Evolutionary conservation across 352 stramenopile genomes (phyloP).

Genomic region (Nothophytophthora sp.): DNA sequence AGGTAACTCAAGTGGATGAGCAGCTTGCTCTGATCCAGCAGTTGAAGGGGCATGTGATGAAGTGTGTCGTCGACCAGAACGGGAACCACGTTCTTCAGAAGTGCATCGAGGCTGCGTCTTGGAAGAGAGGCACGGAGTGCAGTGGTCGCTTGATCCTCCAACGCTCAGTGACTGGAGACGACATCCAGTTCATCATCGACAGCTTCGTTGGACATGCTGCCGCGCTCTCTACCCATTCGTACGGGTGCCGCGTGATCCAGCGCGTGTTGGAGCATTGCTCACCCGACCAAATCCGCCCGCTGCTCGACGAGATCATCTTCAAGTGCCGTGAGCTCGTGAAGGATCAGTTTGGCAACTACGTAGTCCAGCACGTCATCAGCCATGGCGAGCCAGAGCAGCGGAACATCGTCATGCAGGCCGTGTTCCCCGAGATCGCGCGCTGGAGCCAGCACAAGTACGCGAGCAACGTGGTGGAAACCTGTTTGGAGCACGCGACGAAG

Average conservation of each 20-base stretch:
- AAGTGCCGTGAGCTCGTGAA: slow-evolving; percentile 87
- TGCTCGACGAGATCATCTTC: slow-evolving; percentile 94
- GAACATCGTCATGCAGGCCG: slow-evolving; percentile 79
- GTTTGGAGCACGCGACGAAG: slow-evolving; percentile 87
- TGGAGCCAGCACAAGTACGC: slow-evolving; percentile 97
- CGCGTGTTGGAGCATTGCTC: slow-evolving; percentile 97
- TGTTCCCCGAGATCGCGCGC: slow-evolving; percentile 87
- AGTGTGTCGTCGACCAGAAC: slow-evolving; percentile 98
- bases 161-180: slow-evolving; percentile 63
- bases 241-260: slow-evolving; percentile 98
- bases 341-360: slow-evolving; percentile 99
- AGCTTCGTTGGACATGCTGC: slow-evolving; percentile 93
- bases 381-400: slow-evolving; percentile 89
- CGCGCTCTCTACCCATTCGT: slow-evolving; percentile 95
- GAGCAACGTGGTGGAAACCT: slow-evolving; percentile 96
- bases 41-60: slow-evolving; percentile 80
- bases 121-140: slow-evolving; percentile 30
- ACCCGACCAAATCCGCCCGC: slow-evolving; percentile 88
- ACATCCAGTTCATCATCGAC: slow-evolving; percentile 98
- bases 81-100: slow-evolving; percentile 99
- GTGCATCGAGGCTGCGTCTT: slow-evolving; percentile 93
- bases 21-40: slow-evolving; percentile 81
- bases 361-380: slow-evolving; percentile 98
- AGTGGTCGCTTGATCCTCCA: slow-evolving; percentile 17
- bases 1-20: slow-evolving; percentile 71